Percentiles rank a stretch among this genome's conserved stretches.
These are phyloP conservation scores for Pestalotiopsis sp. DNA, from an alignment of 2,329 filamentous ascomycete species.

Conservation along the genomic window DNA sequence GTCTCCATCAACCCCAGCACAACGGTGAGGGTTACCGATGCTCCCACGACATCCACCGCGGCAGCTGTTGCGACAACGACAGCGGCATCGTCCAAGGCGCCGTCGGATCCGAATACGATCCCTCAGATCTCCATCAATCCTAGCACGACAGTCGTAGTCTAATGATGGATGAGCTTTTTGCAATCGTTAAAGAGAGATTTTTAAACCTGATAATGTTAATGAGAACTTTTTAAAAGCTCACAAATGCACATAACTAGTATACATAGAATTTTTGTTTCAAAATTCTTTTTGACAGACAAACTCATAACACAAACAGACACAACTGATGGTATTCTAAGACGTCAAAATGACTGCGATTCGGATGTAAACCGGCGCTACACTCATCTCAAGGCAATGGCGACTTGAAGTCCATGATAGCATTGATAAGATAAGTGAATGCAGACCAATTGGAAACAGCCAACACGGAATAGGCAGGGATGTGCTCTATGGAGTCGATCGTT, in stretches of 20 bases:
- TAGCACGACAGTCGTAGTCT: slow-evolving; percentile 12
- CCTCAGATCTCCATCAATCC: slow-evolving; percentile 15
- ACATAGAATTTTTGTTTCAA: neutral
- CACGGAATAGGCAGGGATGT: no score
- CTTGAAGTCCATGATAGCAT: no score
- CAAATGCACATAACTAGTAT: neutral
- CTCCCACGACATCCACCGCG: neutral
- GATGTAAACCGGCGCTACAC: no score
- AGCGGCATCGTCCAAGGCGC: neutral
- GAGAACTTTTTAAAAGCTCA: neutral
- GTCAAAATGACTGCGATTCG: no score
- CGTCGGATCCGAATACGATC: slow-evolving; percentile 2
- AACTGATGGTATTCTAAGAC: no score
- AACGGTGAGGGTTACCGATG: neutral
- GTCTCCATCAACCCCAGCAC: slow-evolving; percentile 14
- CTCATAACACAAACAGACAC: no score
- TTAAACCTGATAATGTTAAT: neutral
- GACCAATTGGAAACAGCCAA: no score
- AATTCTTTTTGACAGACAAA: no score
- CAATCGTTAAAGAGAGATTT: neutral
- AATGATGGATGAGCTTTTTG: neutral
- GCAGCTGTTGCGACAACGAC: neutral
- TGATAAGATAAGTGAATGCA: no score
- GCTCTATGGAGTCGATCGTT: no score
- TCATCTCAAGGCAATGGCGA: no score